Percentiles rank a stretch among this genome's conserved stretches.
Conservation (phyloP, 1,139 yeast species). For the Taphrina sp. region DNA sequence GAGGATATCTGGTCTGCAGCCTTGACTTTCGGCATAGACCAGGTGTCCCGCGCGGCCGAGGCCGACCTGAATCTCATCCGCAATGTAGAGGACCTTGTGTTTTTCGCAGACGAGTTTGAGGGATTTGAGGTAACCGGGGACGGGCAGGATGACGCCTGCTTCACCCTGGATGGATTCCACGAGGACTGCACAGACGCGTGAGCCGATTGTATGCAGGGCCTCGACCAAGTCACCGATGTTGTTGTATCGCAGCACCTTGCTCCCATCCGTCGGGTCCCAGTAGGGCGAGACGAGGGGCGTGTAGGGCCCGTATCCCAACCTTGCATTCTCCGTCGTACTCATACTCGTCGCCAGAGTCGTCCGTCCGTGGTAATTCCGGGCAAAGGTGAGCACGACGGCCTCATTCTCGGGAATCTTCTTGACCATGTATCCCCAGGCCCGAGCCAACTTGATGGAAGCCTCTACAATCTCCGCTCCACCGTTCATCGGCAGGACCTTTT, state of each 20-base stretch:
- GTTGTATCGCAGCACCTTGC: constrained; percentile 65
- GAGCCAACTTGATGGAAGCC: constrained; percentile 86
- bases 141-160: constrained; percentile 96
- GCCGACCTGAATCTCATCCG: constrained; percentile 97
- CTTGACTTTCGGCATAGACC: constrained; percentile 85
- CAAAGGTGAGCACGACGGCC: constrained; percentile 84
- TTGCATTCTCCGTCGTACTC: constrained; percentile 95
- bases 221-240: constrained; percentile 79
- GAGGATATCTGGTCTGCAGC: constrained; percentile 79
- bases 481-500: constrained; percentile 89
- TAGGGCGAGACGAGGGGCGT: constrained; percentile 77
- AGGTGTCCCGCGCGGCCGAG: constrained; percentile 95
- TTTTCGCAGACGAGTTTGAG: constrained; percentile 75
- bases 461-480: constrained; percentile 95
- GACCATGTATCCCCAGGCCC: constrained; percentile 93
- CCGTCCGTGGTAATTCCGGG: constrained; percentile 92
- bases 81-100: constrained; percentile 81
- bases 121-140: constrained; percentile 58
- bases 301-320: constrained; percentile 84
- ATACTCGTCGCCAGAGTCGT: constrained; percentile 91
- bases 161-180: constrained; percentile 98
- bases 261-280: constrained; percentile 53
- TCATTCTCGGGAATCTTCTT: constrained; percentile 79
- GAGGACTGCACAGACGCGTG: constrained; percentile 83
- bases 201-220: constrained; percentile 81